Base-by-base conservation (phyloP, 495 filamentous ascomycete species). In the Aspergillus incahuasiensis region DNA sequence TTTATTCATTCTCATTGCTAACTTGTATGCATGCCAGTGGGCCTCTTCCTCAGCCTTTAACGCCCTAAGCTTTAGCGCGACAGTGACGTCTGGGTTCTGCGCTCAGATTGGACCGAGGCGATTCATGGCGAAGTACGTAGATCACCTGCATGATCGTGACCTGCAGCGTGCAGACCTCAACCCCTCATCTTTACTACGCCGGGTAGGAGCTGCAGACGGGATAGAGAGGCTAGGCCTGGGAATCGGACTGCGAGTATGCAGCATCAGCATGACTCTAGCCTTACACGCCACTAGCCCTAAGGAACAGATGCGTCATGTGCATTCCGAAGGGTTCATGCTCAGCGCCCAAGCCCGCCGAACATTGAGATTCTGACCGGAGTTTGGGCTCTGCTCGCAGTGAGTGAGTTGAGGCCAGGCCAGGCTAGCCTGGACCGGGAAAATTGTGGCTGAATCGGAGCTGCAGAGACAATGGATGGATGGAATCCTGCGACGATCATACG, bases 1-100 rank as follows among this genome's bases (percentile, higher is more conserved):
- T 20, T 49, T 49, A 49, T 49, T 38, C 46, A 49, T 34, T 38
- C 16, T 32, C 46, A 49, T 49, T 49, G 32, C 46, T 49, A 49
- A 49, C 28, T 19, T 18, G 6, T 49, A 49, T 49, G 46, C 30
- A 49, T 38, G 6, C 8, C 16, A 18, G 45, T 48, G 28, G 46
- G 18, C 20, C n/a, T 32, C 5, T 2, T 11, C 12, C 8, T 35
- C 32, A 35, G 32, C 32, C 13, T 12, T 35, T 15, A 2, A 9
- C n/a, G n/a, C n/a, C n/a, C n/a, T n/a, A 11, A 35, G 32, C 6
- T 15, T 11, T 15, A 9, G 32, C 32, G 8, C 12, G 6, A 28
- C 25, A 28, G 4, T 28, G 25, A 28, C 25, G 8, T 28, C 25
- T 28, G 25, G 25, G 8, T 28, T 28, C 25, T 28, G 25, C 25